Conservation (phyloP, 371 early-diverging fungal species). For the Coemansia sp. region DNA sequence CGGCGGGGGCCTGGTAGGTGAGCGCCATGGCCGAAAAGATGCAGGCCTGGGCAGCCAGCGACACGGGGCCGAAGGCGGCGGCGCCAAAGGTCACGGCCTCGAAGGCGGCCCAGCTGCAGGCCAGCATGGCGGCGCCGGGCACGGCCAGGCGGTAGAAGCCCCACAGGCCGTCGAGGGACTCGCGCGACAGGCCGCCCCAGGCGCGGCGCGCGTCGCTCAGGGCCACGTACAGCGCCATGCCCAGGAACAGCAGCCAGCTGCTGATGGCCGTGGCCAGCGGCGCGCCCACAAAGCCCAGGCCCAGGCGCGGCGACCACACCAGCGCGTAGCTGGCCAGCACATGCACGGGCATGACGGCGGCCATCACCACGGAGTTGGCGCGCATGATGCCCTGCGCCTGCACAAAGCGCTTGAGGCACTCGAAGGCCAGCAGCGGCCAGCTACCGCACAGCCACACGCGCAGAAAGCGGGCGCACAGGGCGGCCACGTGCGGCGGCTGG, state of each 20-base stretch:
- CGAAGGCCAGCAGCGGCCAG: constrained; percentile 73
- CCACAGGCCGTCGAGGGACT: constrained; percentile 65
- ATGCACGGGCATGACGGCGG: constrained; percentile 75
- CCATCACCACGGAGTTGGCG: constrained; percentile 71
- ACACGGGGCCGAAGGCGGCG: constrained; percentile 66
- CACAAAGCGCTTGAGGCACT: constrained; percentile 77
- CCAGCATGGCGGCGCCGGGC: constrained; percentile 71
- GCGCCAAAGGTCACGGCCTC: constrained; percentile 78
- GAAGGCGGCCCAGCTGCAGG: constrained; percentile 74
- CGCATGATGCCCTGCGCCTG: constrained; percentile 88
- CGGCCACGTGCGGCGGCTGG: constrained; percentile 30
- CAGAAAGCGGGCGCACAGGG: constrained; percentile 63
- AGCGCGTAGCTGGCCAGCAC: constrained; percentile 71
- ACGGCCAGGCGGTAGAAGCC: constrained; percentile 71
- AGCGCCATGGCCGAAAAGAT: constrained; percentile 69
- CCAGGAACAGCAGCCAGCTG: constrained; percentile 68
- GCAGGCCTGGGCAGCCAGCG: constrained; percentile 85
- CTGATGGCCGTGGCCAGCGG: constrained; percentile 78
- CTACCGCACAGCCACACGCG: constrained; percentile 68
- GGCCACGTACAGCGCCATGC: constrained; percentile 63
- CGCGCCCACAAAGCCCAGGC: constrained; percentile 81
- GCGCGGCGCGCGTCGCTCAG: constrained; percentile 65
- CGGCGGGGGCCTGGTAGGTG: constrained; percentile 67
- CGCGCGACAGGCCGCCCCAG: constrained; percentile 83
- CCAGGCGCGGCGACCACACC: constrained; percentile 65